A percentile compares a stretch with the other conserved stretches of the same genome.
phyloP scores from a whole-genome alignment of 73 alveolate genomes.

The Paramecium octaurelia region DNA sequence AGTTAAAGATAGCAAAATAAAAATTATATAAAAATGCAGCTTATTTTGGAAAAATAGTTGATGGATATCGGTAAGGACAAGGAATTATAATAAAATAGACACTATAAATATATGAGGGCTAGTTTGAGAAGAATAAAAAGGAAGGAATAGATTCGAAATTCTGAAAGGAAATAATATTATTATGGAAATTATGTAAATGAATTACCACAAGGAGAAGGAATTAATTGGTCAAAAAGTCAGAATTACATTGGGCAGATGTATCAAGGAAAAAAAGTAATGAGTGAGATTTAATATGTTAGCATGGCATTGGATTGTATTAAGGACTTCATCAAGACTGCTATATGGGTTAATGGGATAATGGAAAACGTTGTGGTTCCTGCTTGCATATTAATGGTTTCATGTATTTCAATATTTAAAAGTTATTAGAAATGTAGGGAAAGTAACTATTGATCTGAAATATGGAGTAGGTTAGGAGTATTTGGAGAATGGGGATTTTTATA shows the following conservation, averaged over 20 bases:
- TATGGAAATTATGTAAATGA: conserved; percentile 76
- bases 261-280: conserved; percentile 51
- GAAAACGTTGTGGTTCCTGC: conserved; percentile 63
- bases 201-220: conserved; percentile 67
- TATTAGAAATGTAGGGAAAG: conserved; percentile 76
- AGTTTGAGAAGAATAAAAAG: conserved; percentile 4
- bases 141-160: conserved; percentile 69
- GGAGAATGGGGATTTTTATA: conserved; percentile 71
- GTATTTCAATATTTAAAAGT: conserved; percentile 6
- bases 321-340: conserved; percentile 59
- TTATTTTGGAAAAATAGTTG: background rate
- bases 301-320: conserved; percentile 73
- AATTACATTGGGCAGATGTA: conserved; percentile 74
- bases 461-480: conserved; percentile 64
- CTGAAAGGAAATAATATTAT: conserved; percentile 65
- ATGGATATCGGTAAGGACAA: background rate
- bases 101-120: conserved; percentile 8
- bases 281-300: conserved; percentile 29
- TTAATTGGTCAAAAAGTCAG: conserved; percentile 51
- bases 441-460: conserved; percentile 54
- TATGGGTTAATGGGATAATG: conserved; percentile 67
- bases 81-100: background rate
- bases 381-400: conserved; percentile 61
- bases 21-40: conserved; percentile 19
- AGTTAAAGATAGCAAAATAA: background rate